Conservation (phyloP, 768 basidiomycete species). For the Trametopsis cervina region DNA sequence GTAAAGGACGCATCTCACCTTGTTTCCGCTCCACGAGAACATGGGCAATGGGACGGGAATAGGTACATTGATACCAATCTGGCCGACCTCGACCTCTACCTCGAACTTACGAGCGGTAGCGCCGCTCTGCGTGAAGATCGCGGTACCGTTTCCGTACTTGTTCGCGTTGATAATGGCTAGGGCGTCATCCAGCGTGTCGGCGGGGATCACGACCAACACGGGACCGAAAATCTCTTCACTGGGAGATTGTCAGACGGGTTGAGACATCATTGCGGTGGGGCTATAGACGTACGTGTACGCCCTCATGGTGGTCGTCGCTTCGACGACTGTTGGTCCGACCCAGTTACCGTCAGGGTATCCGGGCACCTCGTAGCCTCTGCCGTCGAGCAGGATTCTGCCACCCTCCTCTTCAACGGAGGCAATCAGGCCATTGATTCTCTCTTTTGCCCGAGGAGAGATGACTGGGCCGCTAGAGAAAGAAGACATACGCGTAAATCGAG, state of each 20-base stretch:
- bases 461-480: conserved; percentile 54
- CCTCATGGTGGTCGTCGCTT: conserved; percentile 75
- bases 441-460: conserved; percentile 78
- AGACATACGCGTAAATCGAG: not conserved
- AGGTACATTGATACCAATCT: conserved; percentile 90
- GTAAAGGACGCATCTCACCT: conserved; percentile 42
- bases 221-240: conserved; percentile 97
- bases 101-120: conserved; percentile 95
- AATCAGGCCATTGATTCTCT: conserved; percentile 70
- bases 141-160: conserved; percentile 88
- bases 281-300: conserved; percentile 67
- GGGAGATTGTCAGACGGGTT: not conserved
- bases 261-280: conserved; percentile 1
- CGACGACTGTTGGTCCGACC: conserved; percentile 86
- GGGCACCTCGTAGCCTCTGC: conserved; percentile 59
- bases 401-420: conserved; percentile 71
- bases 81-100: conserved; percentile 78
- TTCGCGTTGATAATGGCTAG: conserved; percentile 86
- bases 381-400: conserved; percentile 83
- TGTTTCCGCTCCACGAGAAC: conserved; percentile 97
- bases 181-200: conserved; percentile 84
- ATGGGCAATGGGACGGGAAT: conserved; percentile 91
- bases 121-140: conserved; percentile 95
- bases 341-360: conserved; percentile 88
- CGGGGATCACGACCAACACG: conserved; percentile 69